These are phyloP conservation scores for Nicotiana tabacum DNA, from an alignment of 257 asterid species.

Conservation along the genomic window DNA sequence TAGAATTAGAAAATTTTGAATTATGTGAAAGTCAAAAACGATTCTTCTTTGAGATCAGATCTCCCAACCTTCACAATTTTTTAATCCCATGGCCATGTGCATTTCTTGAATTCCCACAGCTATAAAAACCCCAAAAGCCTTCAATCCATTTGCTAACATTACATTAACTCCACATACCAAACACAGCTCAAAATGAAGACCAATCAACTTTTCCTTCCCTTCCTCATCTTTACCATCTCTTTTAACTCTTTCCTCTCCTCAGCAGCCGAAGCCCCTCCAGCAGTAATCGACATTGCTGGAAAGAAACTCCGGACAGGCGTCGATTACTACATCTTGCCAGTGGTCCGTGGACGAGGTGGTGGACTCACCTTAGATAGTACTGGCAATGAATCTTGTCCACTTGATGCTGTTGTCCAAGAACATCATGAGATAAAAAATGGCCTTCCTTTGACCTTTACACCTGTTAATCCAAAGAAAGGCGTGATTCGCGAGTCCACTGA, in stretches of 20 bases:
- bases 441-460: conserved; percentile 38
- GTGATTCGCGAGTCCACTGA: conserved; percentile 39
- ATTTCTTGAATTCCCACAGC: background rate
- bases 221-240: background rate
- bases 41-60: background rate
- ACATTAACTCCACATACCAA: background rate
- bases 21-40: background rate
- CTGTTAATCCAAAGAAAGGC: conserved; percentile 29
- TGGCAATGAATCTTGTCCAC: conserved; percentile 35
- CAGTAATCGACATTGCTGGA: conserved; percentile 10
- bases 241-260: conserved; percentile 5
- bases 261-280: conserved; percentile 1
- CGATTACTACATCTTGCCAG: conserved; percentile 44
- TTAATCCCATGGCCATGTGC: background rate
- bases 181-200: conserved; percentile 4
- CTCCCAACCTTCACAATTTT: background rate
- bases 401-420: conserved; percentile 41
- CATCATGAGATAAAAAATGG: conserved; percentile 29
- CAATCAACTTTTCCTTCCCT: background rate
- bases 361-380: conserved; percentile 43
- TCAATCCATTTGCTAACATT: background rate
- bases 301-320: background rate
- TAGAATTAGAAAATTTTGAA: background rate
- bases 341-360: conserved; percentile 54
- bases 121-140: conserved; percentile 4